Conservation (phyloP, 352 stramenopile species). For the Phytophthora boehmeriae region DNA sequence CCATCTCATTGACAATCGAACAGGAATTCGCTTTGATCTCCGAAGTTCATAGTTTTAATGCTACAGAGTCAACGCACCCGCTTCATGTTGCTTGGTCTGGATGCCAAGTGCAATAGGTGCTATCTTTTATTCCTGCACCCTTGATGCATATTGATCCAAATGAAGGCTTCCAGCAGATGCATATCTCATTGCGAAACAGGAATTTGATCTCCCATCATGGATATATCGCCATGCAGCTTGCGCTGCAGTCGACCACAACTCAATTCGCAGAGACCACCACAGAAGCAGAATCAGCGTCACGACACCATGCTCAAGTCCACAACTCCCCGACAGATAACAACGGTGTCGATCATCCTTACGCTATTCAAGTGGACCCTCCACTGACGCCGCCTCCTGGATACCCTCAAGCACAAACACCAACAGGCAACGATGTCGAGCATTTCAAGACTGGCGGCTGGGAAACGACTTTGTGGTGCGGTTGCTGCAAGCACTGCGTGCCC, state of each 20-base stretch:
- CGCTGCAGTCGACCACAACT: conserved; percentile 6
- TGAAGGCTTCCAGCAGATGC: neutral
- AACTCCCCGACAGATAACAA: conserved; percentile 5
- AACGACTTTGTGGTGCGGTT: conserved; percentile 37
- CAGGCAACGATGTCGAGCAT: conserved; percentile 9
- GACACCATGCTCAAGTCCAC: conserved; percentile 13
- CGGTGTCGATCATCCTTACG: conserved; percentile 23
- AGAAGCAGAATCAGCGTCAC: neutral
- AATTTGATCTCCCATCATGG: conserved; percentile 5
- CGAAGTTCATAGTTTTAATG: no score
- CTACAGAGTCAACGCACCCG: no score
- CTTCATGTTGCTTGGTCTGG: no score
- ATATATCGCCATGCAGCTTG: no score
- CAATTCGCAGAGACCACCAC: conserved; percentile 8
- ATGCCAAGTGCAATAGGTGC: no score
- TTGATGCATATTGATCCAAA: neutral
- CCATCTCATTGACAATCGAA: neutral
- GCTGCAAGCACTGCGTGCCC: conserved; percentile 49
- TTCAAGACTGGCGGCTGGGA: conserved; percentile 33
- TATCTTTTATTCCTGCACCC: no score
- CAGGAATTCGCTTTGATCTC: neutral
- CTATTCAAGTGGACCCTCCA: conserved; percentile 32
- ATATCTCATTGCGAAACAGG: neutral
- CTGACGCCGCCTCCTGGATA: conserved; percentile 13
- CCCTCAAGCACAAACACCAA: neutral